Base-by-base conservation (phyloP, 2,329 filamentous ascomycete species). In the Diaporthe sp. region DNA sequence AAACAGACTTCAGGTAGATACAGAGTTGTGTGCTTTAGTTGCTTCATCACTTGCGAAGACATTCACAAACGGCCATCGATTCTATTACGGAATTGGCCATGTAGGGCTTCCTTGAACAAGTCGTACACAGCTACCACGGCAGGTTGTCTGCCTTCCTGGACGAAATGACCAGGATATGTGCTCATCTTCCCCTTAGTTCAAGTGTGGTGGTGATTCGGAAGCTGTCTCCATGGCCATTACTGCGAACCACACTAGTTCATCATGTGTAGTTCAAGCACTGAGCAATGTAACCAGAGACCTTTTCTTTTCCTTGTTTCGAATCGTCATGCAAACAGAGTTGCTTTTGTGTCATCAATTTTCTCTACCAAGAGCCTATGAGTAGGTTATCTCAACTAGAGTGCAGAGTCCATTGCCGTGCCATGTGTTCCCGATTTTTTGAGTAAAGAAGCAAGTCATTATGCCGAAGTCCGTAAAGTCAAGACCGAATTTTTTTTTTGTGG, bases 401-500 rank as follows among this genome's bases (percentile, higher is more conserved):
- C 70, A 76, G 37, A 73, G 44, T 73, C 70, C 76, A 73, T 74
- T 75, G 42, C 58, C 67, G 37, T 76, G 58, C 73, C 58, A 49
- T 75, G 55, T 71, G 65, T 76, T 75, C 73, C 71, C 58, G 73
- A 61, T 73, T 74, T 73, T 62, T 71, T 73, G 65, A 68, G 34
- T 44, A 49, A 71, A 75, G 53, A 65, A 65, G 61, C 73, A 73
- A 71, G 49, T 75, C 68, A 58, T 75, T 73, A 71, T 75, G 76
- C 76, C 73, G 67, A 57, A 62, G 60, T 73, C 76, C 76, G 70
- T 62, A 61, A 68, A 60, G 62, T 75, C 62, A 71, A 77, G 72
- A 75, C 70, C 73, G 68, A 70, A 71, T 60, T 71, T 67, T 74
- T 74, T 74, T 73, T 67, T 74, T 53, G 31, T 46, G 51, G 58